Base-by-base conservation (phyloP, 78 protist species). In the Mastigamoeba balamuthi region DNA sequence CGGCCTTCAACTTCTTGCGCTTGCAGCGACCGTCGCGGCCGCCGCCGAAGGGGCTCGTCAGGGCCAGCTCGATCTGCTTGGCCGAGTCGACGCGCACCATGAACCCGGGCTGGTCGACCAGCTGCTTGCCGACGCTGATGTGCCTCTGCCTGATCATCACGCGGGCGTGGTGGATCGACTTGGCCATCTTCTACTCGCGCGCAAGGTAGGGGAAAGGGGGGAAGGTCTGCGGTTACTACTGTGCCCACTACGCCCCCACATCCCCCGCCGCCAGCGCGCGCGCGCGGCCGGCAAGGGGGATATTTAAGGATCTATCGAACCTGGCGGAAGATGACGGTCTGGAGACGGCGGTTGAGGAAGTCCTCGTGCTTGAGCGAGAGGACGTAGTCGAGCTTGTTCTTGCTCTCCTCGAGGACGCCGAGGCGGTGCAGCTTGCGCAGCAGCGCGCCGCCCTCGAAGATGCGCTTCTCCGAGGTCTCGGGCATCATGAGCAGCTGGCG, bases 81-180 rank as follows among this genome's bases (percentile, higher is more conserved):
- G 94, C 89, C 3, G 88, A 72, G 84, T 96, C 97, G n/a, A 86
- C 83, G 75, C 99, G 97, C 35, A 98, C 99, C 74, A 94, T 69
- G 94, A 94, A 98, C 25, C 98, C 95, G 35, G 99, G 99, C 23
- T 89, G 92, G 87, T 86, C 83, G 65, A 98, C 99, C 66, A 97
- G 40, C 91, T 98, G 99, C 87, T 93, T 91, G 69, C 99, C 99
- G 64, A 98, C 99, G 40, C 95, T 80, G 65, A 96, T 95, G 97
- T 97, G 99, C 53, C 99, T 84, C 88, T 97, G 99, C 64, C 83
- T 80, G 93, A 98, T 97, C 40, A 96, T 85, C 65, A 93, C 95
- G 70, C 99, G 98, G 52, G 99, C 98, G 86, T 98, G 99, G 88
- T 98, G 99, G 89, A 98, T 87, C 42, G 98, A 92, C 77, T 91